Base-by-base conservation (phyloP, 371 early-diverging fungal genomes). In the Mucor sp. region DNA sequence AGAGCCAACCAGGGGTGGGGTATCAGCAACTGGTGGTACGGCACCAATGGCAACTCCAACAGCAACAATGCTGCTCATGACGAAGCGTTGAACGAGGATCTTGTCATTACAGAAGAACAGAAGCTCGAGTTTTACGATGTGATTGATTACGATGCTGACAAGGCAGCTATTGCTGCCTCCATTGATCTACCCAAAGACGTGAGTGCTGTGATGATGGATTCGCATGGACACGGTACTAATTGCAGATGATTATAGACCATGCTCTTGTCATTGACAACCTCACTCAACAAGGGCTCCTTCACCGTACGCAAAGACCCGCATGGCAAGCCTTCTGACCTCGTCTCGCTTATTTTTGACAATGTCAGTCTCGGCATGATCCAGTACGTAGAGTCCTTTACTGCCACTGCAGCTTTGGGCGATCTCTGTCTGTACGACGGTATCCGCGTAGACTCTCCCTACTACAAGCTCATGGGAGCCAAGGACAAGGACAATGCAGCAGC, bases 61-160 rank as follows among this genome's bases (percentile, higher is more conserved):
- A 19, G 59, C 6, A 41, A 58, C 64, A 4, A n/a, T n/a, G n/a
- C 59, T 48, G 19, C 60, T 43, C 8, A 61, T 25, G 64, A 67
- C 17, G 47, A 39, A 39, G 21, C 25, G 55, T 28, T 12, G 15
- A 33, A 50, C 1, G 48, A 62, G 32, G 71, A 81, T 14, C 63
- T 86, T 1, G 79, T 84, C 0, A 80, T 90, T 25, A 87, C 89
- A 2, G 94, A 94, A 30, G 90, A 88, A 43, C 93, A 96, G 65
- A 87, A 91, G 27, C 82, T 94, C 67, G 91, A 95, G 70, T 85
- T 99, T 21, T 96, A 95, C 80, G 93, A 97, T 41, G 93, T 96
- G 2, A 97, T 99, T 69, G 99, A 98, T 67, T 97, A 92, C 75
- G 93, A 99, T 68, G 95, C 95, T 60, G 87, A 91, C 25, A 81